phyloP scores from a whole-genome alignment of 108 stramenopile genomes.

The Seminavis robusta region DNA sequence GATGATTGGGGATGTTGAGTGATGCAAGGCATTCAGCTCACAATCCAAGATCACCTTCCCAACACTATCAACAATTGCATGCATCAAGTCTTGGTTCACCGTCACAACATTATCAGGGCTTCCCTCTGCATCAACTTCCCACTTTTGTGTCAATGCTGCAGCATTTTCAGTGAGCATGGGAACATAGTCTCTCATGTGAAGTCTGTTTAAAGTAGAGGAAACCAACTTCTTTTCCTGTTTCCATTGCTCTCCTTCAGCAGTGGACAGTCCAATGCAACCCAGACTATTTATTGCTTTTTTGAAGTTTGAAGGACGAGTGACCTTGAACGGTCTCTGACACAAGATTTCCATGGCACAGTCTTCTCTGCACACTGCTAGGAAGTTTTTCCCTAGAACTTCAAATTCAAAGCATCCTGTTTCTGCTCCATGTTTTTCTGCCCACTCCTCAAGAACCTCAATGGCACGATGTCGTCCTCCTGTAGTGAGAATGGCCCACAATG shows the following conservation, averaged over 20 bases:
- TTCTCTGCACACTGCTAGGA: constrained; percentile 6
- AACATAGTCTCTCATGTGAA: constrained; percentile 5
- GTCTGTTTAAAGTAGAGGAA: constrained; percentile 7
- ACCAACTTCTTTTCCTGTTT: constrained; percentile 10
- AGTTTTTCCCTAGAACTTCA: neutral
- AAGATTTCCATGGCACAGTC: neutral
- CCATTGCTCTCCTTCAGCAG: constrained; percentile 18
- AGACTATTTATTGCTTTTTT: constrained; percentile 1
- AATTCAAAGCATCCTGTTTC: constrained; percentile 11
- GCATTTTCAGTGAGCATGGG: neutral
- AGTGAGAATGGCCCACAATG: too few relatives aligned
- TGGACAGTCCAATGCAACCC: constrained; percentile 6
- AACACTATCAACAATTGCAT: constrained; percentile 6
- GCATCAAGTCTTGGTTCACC: constrained; percentile 6
- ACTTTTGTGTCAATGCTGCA: constrained; percentile 1
- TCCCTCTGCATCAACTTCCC: too few relatives aligned
- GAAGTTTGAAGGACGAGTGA: neutral
- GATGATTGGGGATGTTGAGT: neutral
- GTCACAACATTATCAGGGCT: too few relatives aligned
- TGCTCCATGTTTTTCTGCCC: constrained; percentile 1
- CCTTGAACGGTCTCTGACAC: constrained; percentile 1
- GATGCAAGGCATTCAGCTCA: constrained; percentile 1
- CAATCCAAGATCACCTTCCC: constrained; percentile 3
- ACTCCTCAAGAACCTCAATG: too few relatives aligned
- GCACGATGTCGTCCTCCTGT: too few relatives aligned